These are phyloP conservation scores for Xylaria castorea DNA, from an alignment of 495 filamentous ascomycete species.

Conservation along the genomic window DNA sequence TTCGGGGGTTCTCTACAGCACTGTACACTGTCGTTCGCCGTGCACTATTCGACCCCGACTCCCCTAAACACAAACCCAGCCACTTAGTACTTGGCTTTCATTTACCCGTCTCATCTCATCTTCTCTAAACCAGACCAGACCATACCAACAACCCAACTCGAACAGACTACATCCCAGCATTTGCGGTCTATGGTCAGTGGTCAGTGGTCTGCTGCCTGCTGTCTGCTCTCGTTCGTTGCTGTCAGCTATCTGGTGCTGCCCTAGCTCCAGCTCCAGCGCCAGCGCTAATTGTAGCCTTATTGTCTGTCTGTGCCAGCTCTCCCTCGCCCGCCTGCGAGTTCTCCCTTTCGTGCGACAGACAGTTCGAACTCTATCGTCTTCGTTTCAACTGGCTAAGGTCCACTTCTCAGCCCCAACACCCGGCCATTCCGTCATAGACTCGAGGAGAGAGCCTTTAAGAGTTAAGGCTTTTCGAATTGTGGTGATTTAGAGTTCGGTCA, in stretches of 20 bases:
- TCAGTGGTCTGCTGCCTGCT: neutral
- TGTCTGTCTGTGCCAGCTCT: neutral
- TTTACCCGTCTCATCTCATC: slow-evolving; percentile 18
- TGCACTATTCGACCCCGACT: neutral
- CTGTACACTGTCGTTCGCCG: neutral
- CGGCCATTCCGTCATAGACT: neutral
- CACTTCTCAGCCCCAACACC: neutral
- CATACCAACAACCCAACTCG: neutral
- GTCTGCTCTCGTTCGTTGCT: neutral
- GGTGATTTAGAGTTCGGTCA: slow-evolving; percentile 9
- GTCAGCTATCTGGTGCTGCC: slow-evolving; percentile 1
- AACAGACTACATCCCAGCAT: neutral
- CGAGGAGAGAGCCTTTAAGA: neutral
- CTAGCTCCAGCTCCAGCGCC: slow-evolving; percentile 15
- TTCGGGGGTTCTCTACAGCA: slow-evolving; percentile 16
- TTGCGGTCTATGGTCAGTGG: neutral
- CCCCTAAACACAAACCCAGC: slow-evolving; percentile 23
- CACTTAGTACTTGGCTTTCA: slow-evolving; percentile 21
- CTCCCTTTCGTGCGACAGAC: slow-evolving; percentile 16
- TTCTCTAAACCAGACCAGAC: neutral
- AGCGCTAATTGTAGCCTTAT: slow-evolving; percentile 10
- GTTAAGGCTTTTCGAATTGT: neutral
- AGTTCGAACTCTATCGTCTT: slow-evolving; percentile 3
- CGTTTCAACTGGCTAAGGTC: slow-evolving; percentile 1
- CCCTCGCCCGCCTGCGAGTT: neutral